Conservation (phyloP, 2,329 filamentous ascomycete genomes). For the Tolypocladium sp. region DNA sequence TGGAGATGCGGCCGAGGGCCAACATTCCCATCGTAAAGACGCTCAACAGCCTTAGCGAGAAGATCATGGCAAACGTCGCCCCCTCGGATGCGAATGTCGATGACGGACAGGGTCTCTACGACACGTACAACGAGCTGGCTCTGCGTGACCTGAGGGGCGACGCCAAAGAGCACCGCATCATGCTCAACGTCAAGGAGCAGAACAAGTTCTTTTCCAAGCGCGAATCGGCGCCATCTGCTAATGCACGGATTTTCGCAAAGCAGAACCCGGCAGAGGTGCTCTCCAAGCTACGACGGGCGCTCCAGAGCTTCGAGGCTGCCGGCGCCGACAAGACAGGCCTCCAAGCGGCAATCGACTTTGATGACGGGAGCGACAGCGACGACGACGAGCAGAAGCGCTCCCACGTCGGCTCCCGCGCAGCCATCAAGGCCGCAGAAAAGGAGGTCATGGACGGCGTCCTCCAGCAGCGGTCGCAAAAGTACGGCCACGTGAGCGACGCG, state of each 20-base stretch:
- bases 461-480: constrained; percentile 51
- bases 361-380: constrained; percentile 61
- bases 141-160: constrained; percentile 74
- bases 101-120: constrained; percentile 50
- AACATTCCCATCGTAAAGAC: constrained; percentile 85
- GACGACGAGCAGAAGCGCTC: constrained; percentile 44
- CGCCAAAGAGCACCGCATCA: constrained; percentile 65
- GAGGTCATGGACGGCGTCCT: constrained; percentile 58
- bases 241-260: constrained; percentile 49
- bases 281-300: constrained; percentile 50
- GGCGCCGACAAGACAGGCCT: constrained; percentile 47
- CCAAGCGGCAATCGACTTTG: constrained; percentile 55
- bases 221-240: constrained; percentile 35
- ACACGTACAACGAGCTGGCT: constrained; percentile 65
- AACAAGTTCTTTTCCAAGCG: constrained; percentile 67
- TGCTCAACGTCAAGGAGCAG: constrained; percentile 83
- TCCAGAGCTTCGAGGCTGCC: constrained; percentile 42
- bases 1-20: constrained; percentile 75
- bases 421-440: constrained; percentile 53
- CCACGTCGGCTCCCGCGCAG: constrained; percentile 61
- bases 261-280: constrained; percentile 65
- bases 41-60: constrained; percentile 84
- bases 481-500: constrained; percentile 37
- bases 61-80: constrained; percentile 81
- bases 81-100: constrained; percentile 63